These are phyloP conservation scores for Fusarium denticulatum DNA, from an alignment of 2,329 filamentous ascomycete species.

Conservation along the genomic window DNA sequence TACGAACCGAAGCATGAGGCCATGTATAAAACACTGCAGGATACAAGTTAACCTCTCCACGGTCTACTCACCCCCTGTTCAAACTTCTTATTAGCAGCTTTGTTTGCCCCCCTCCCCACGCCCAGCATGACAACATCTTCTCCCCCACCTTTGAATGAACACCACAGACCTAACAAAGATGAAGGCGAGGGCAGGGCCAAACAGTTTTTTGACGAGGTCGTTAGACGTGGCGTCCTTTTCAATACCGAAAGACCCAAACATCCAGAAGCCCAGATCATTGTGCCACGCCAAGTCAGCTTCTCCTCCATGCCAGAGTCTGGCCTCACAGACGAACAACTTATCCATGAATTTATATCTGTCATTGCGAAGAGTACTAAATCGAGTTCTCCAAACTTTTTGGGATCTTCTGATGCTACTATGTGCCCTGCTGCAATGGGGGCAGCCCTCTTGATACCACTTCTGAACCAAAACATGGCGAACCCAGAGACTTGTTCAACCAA, in stretches of 20 bases:
- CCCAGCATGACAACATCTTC: background rate
- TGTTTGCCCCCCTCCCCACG: too few relatives aligned
- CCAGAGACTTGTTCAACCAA: background rate
- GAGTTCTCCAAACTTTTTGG: background rate
- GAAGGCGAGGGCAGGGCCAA: background rate
- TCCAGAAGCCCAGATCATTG: background rate
- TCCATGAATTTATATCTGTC: background rate
- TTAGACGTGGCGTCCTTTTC: background rate
- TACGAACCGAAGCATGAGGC: background rate
- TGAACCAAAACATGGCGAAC: background rate
- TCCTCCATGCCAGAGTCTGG: background rate
- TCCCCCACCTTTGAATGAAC: background rate
- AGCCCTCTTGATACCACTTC: background rate
- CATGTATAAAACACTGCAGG: background rate
- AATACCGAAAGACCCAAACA: too few relatives aligned
- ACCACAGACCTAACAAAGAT: too few relatives aligned
- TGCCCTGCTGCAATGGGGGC: background rate
- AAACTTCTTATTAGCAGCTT: background rate
- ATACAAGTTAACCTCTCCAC: background rate
- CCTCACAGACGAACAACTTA: background rate
- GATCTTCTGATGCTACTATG: background rate
- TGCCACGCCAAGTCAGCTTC: background rate
- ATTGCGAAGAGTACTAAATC: background rate
- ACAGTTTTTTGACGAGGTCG: background rate
- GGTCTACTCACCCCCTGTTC: background rate